phyloP scores from a whole-genome alignment of 768 basidiomycete genomes.

The Trametes maxima region DNA sequence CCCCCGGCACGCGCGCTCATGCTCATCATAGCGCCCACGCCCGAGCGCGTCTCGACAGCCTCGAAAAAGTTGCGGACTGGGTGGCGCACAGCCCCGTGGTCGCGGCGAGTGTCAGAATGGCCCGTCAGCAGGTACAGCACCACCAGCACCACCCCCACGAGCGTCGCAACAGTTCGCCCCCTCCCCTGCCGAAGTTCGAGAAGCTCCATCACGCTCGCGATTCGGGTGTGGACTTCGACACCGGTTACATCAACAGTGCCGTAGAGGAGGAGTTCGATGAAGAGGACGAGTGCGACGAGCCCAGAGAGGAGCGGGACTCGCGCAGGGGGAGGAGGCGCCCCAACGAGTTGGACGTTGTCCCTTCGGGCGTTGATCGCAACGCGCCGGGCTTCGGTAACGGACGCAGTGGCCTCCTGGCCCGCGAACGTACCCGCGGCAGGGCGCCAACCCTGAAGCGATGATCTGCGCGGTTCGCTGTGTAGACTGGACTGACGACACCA shows the following conservation, averaged over 20 bases:
- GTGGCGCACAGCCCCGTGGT: conserved; percentile 41
- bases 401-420: conserved; percentile 60
- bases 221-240: conserved; percentile 31
- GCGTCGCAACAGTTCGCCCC: conserved; percentile 62
- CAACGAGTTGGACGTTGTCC: conserved; percentile 52
- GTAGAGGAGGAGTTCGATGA: conserved; percentile 22
- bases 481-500: conserved; percentile 17
- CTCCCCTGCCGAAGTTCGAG: conserved; percentile 36
- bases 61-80: conserved; percentile 52
- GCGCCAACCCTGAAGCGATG: conserved; percentile 15
- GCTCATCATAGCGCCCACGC: conserved; percentile 15
- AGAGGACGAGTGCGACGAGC: conserved; percentile 16
- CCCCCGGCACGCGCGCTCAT: conserved; percentile 22
- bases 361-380: conserved; percentile 33
- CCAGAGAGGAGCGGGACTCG: neutral
- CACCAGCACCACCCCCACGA: conserved; percentile 34
- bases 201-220: conserved; percentile 31
- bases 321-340: conserved; percentile 55
- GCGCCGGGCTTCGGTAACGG: conserved; percentile 68
- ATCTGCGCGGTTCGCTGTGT: neutral
- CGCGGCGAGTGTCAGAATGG: conserved; percentile 22
- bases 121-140: conserved; percentile 44
- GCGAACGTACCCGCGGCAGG: conserved; percentile 36
- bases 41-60: conserved; percentile 35
- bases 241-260: conserved; percentile 3